Evolutionary conservation across 1,139 yeast species (phyloP), one percentile per base, ranked within the genome.

Genomic region (Hansenula sp.): DNA sequence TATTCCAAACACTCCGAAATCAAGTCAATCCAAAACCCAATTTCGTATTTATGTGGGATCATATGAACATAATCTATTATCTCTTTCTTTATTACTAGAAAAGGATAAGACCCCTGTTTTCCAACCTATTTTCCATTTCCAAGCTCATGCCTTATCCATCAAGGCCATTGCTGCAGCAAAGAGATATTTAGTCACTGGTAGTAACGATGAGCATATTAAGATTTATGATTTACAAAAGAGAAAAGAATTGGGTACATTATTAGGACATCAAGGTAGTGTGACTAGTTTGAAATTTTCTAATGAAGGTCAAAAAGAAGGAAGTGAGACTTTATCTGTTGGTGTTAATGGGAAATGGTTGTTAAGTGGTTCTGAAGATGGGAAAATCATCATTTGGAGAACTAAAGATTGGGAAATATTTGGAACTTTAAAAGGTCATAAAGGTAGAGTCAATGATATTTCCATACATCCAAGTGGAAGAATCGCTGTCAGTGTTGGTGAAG

Each of bases 371-470:
- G 96, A 87, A 44, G 99, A 93, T 62, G 96, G 96, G 34, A 84
- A 81, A 51, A 83, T 94, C 43, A 79, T 89, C 48, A 77, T 93
- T 42, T 93, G 99, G 99, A 76, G 99, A 65, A 85, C 94, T 6
- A 89, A 88, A 61, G 99, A 94, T 65, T 93, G 99, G 99, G 98
- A 93, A 61, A 76, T 82, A 40, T 82, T 89, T 61, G 96, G 94
- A 3, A 82, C 84, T 24, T 71, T 94, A 62, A 90, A 90, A 66
- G 97, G 96, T 5, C 97, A 90, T 62, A 72, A 72, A 25, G 90
- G 80, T 25, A 73, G 83, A 45, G 77, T 94, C 35, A 85, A 84
- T 55, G 98, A 89, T 63, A 60, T 93, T 41, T 85, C 91, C 31
- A 85, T 93, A 40, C 99, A 93, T 62, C 96, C 96, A 15, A 73